Evolutionary conservation across 2,329 filamentous ascomycete species (phyloP), one percentile per base, ranked within the genome.

Genomic region (Aspergillus eucalypticola): DNA sequence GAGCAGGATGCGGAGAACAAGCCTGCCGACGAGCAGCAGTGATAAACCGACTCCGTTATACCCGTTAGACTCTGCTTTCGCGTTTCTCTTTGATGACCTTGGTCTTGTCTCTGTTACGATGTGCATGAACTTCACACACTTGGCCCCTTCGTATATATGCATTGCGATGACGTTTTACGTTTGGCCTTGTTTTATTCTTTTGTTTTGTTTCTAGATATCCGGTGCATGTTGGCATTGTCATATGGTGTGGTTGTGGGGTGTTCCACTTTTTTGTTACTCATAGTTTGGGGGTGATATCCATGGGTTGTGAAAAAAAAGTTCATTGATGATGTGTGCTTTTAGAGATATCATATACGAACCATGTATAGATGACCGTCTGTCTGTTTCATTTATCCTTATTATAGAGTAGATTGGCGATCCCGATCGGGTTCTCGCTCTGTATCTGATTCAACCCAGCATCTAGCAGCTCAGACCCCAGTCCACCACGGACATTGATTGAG

Each of bases 1-100:
- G 89, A 89, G 75, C 81, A 87, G 56, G 84, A 86, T 63, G 66
- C 56, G 7, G 60, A 69, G 48, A 63, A 68, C 25, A 59, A 68
- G 57, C 35, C 38, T 7, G 19, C 48, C 35, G 53, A 60, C 50
- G 67, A 73, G 59, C 63, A 73, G 62, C 64, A 71, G 65, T 68
- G 68, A 64, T 72, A 61, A 73, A 64, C 32, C 32, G 60, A 5
- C 29, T 32, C 29, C 29, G 29, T 32, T 60, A 68, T 60, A 62
- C 59, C 56, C 58, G 23, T 41, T 46, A 57, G 44, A 60, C 54
- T 39, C 44, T 42, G 50, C 29, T 32, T 32, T 32, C 3, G 27
- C 27, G 8, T 59, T 49, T 54, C 61, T 60, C 57, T 42, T 62
- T 63, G 64, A 66, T 59, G 67, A 64, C 60, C 41, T 59, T 60